A percentile compares a stretch with the other conserved stretches of the same genome.
These are phyloP conservation scores for Mycena leptocephala DNA, from an alignment of 768 basidiomycete genomes.

Conservation along the genomic window DNA sequence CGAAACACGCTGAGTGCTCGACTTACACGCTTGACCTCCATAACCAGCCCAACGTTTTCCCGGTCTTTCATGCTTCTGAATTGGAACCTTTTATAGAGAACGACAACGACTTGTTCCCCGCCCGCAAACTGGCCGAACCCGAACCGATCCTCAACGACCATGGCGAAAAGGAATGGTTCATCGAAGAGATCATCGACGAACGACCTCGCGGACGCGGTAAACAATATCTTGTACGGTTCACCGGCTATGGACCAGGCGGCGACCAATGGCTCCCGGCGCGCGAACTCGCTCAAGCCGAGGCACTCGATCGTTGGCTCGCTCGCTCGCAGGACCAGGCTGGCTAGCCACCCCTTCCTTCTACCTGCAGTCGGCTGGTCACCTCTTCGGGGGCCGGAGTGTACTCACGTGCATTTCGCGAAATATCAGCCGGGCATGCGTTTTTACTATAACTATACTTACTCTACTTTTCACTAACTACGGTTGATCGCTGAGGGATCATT, in stretches of 20 bases:
- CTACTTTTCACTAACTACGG: too few relatives aligned
- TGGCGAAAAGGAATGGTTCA: conserved; percentile 41
- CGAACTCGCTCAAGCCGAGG: conserved; percentile 38
- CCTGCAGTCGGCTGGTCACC: too few relatives aligned
- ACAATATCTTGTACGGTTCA: not conserved
- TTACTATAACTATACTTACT: too few relatives aligned
- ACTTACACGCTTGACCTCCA: conserved; percentile 34
- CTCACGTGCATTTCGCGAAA: too few relatives aligned
- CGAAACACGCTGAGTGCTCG: conserved; percentile 24
- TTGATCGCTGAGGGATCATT: too few relatives aligned
- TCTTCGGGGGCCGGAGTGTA: too few relatives aligned
- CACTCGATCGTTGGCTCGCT: not conserved
- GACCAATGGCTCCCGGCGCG: conserved; percentile 46
- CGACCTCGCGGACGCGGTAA: not conserved
- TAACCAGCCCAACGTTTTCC: conserved; percentile 34
- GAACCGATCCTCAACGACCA: not conserved
- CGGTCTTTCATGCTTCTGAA: conserved; percentile 50
- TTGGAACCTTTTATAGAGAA: conserved; percentile 45
- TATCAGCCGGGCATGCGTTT: too few relatives aligned
- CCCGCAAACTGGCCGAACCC: conserved; percentile 16
- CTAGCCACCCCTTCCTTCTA: too few relatives aligned
- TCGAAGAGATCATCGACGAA: conserved; percentile 49
- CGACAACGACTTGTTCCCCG: conserved; percentile 44
- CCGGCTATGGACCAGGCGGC: conserved; percentile 26
- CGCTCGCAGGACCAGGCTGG: not conserved